phyloP scores from a whole-genome alignment of 1,139 yeast genomes.

The Geotrichum histeridarum region DNA sequence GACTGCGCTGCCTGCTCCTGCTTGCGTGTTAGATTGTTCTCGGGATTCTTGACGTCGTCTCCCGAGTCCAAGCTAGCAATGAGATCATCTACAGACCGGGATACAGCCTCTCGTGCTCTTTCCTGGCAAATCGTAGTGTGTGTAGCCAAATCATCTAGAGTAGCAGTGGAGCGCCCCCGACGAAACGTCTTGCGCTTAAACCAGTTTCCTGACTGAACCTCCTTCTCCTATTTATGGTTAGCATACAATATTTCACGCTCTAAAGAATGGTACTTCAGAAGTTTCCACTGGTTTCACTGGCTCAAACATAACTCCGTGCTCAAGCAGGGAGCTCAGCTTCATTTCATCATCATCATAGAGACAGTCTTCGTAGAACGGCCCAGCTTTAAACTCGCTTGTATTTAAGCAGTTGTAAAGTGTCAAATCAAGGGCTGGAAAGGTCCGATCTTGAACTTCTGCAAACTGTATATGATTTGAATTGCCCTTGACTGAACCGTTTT shows the following conservation, averaged over 20 bases:
- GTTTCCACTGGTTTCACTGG: neutral
- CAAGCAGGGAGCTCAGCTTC: constrained; percentile 15
- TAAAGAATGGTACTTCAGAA: neutral
- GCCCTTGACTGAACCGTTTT: neutral
- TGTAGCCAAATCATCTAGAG: neutral
- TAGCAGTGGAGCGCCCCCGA: constrained; percentile 2
- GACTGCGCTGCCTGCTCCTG: constrained; percentile 10
- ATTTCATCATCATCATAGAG: constrained; percentile 19
- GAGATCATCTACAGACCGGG: constrained; percentile 8
- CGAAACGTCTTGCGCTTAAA: constrained; percentile 7
- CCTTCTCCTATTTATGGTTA: neutral
- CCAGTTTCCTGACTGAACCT: constrained; percentile 8
- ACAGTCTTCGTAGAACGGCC: constrained; percentile 19
- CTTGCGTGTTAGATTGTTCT: constrained; percentile 4
- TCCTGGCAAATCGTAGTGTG: constrained; percentile 15
- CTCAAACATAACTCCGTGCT: constrained; percentile 12
- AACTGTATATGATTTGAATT: neutral
- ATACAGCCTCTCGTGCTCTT: constrained; percentile 2
- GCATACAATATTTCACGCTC: neutral
- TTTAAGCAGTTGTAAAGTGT: constrained; percentile 9
- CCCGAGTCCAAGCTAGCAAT: neutral
- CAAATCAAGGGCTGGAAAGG: constrained; percentile 15
- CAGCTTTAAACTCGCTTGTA: constrained; percentile 14
- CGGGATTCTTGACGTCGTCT: neutral
- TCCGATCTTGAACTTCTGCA: constrained; percentile 9